Evolutionary conservation across 2,329 filamentous ascomycete genomes (phyloP).

Genomic region (Coniella vitis): DNA sequence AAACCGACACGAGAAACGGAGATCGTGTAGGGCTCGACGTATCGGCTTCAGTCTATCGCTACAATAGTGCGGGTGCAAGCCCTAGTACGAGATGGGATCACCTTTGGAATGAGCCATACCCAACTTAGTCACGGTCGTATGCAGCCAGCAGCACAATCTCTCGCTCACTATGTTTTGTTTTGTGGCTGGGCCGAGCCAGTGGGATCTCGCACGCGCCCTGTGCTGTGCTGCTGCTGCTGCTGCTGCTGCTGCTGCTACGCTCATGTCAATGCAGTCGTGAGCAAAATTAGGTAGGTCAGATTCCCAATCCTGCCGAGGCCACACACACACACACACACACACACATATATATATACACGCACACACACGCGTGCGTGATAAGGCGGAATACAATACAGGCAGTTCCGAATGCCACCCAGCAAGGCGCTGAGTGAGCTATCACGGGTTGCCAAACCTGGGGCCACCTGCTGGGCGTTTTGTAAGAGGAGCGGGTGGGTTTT

Average conservation of each 20-base stretch:
- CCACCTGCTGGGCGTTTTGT: background rate
- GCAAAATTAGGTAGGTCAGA: background rate
- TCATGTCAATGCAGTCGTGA: too few species aligned
- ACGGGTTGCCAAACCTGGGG: background rate
- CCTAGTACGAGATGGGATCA: conserved; percentile 14
- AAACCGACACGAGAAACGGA: too few species aligned
- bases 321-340: too few species aligned
- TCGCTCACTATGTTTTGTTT: too few species aligned
- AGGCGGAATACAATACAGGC: too few species aligned
- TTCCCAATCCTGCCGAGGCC: background rate
- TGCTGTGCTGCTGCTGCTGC: too few species aligned
- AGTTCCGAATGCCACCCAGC: background rate
- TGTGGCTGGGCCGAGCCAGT: background rate
- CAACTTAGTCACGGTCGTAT: background rate
- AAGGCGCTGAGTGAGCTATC: background rate
- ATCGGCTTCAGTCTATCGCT: conserved; percentile 6
- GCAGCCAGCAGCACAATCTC: background rate
- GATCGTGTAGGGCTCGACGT: too few species aligned
- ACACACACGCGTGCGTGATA: background rate
- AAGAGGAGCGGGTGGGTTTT: too few species aligned
- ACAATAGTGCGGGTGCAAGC: background rate
- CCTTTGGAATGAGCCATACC: background rate
- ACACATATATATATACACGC: too few species aligned
- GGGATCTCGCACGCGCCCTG: background rate
- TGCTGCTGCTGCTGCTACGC: too few species aligned